A percentile compares a stretch with the other conserved stretches of the same genome.
phyloP scores from a whole-genome alignment of 176 grass and related monocot genomes.

The Carex myosuroides region DNA sequence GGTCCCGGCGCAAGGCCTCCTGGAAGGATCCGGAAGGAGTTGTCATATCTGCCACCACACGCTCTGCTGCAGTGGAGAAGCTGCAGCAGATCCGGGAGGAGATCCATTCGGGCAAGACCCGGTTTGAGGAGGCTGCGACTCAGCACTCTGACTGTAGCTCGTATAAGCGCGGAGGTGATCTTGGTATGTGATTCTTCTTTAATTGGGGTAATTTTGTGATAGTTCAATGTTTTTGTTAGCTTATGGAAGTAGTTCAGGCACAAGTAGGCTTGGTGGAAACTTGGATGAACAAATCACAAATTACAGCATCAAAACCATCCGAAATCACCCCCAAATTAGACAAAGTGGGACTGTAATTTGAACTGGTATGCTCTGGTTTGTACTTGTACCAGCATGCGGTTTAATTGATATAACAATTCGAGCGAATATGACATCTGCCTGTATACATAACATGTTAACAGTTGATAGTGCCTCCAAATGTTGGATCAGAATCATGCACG shows the following conservation, averaged over 20 bases:
- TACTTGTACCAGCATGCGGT: not conserved
- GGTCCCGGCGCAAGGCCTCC: conserved; percentile 77
- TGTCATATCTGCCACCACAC: conserved; percentile 73
- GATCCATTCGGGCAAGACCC: conserved; percentile 47
- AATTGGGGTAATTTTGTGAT: conserved; percentile 11
- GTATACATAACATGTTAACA: not conserved
- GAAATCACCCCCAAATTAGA: not conserved
- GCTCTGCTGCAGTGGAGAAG: conserved; percentile 61
- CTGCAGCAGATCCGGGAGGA: conserved; percentile 52
- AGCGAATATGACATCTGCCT: not conserved
- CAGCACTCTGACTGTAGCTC: conserved; percentile 83
- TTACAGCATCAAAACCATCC: not conserved
- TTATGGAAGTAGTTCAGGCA: not conserved
- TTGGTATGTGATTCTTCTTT: conserved; percentile 36
- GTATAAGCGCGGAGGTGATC: conserved; percentile 87
- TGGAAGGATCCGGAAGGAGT: conserved; percentile 78
- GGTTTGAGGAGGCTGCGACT: conserved; percentile 58
- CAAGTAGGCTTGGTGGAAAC: not conserved
- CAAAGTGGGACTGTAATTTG: not conserved
- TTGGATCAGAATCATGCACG: not conserved
- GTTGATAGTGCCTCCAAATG: not conserved
- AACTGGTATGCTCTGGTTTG: not conserved
- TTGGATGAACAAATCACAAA: not conserved
- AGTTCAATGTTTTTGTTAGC: not conserved
- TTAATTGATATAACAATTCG: not conserved